These are phyloP conservation scores for Brassica nigra DNA, from an alignment of 345 rosid species.

Conservation along the genomic window DNA sequence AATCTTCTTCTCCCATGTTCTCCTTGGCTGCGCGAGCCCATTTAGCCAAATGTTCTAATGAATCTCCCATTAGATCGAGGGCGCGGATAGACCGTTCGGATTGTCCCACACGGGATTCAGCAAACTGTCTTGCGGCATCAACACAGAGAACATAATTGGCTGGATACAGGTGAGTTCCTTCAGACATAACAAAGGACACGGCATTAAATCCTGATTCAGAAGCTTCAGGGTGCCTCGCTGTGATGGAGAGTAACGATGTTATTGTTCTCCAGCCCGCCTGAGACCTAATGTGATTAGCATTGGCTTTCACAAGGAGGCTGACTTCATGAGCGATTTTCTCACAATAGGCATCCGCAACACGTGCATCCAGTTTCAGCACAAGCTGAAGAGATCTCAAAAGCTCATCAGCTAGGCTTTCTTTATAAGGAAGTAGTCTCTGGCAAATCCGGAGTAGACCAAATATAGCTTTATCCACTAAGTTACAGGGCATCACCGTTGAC, in stretches of 20 bases:
- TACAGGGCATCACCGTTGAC: constrained; percentile 93
- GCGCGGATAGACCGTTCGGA: constrained; percentile 85
- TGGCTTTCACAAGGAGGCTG: constrained; percentile 92
- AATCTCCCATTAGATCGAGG: constrained; percentile 87
- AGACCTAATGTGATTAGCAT: constrained; percentile 90
- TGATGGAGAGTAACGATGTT: constrained; percentile 84
- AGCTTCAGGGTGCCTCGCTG: constrained; percentile 97
- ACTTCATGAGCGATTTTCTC: constrained; percentile 96
- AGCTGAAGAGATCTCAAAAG: constrained; percentile 96
- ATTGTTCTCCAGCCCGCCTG: constrained; percentile 94
- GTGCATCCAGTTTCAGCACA: constrained; percentile 95
- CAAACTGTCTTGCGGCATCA: constrained; percentile 94
- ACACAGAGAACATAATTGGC: constrained; percentile 81
- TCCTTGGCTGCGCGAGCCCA: constrained; percentile 78
- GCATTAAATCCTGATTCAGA: constrained; percentile 96
- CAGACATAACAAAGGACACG: constrained; percentile 78
- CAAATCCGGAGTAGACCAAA: constrained; percentile 96
- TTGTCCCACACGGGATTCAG: constrained; percentile 98
- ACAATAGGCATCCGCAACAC: constrained; percentile 97
- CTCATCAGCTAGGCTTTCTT: constrained; percentile 97
- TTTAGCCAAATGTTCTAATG: constrained; percentile 70
- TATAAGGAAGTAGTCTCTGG: constrained; percentile 95
- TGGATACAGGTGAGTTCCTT: constrained; percentile 76
- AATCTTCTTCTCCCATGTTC: constrained; percentile 76
- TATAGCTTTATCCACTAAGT: constrained; percentile 91